These are phyloP conservation scores for Nevesoporus exiguus DNA, from an alignment of 768 basidiomycete genomes.

Conservation along the genomic window DNA sequence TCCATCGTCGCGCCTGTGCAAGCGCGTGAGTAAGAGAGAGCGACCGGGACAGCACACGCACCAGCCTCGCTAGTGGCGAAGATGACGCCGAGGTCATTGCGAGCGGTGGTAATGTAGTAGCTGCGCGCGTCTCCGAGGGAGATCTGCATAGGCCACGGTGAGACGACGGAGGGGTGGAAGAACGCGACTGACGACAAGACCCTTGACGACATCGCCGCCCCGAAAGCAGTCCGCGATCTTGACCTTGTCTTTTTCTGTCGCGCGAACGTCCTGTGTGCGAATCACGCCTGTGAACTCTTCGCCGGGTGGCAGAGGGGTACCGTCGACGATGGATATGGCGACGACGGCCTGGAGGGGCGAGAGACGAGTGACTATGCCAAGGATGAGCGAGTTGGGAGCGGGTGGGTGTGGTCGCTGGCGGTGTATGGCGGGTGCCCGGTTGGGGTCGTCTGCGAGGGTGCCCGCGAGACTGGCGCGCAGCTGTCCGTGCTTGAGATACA, in stretches of 20 bases:
- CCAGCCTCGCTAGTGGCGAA: slow-evolving; percentile 89
- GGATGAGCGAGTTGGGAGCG: slow-evolving; percentile 66
- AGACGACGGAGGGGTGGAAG: not conserved
- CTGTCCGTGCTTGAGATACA: slow-evolving; percentile 61
- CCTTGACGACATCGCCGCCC: slow-evolving; percentile 87
- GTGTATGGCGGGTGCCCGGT: slow-evolving; percentile 46
- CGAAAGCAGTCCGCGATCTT: slow-evolving; percentile 90
- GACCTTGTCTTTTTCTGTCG: slow-evolving; percentile 86
- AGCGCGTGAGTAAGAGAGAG: slow-evolving; percentile 3
- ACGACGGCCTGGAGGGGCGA: slow-evolving; percentile 81
- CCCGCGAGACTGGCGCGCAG: slow-evolving; percentile 73
- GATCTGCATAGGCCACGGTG: slow-evolving; percentile 48
- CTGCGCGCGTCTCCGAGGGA: slow-evolving; percentile 89
- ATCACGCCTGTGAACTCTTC: slow-evolving; percentile 92
- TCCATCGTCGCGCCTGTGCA: slow-evolving; percentile 72
- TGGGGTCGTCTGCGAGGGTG: slow-evolving; percentile 35
- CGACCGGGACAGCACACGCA: slow-evolving; percentile 28
- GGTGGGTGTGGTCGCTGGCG: slow-evolving; percentile 73
- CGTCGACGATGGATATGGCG: slow-evolving; percentile 85
- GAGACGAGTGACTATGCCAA: slow-evolving; percentile 79
- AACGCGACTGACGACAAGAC: slow-evolving; percentile 65
- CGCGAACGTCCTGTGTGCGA: slow-evolving; percentile 81
- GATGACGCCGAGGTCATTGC: slow-evolving; percentile 88
- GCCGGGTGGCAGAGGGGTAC: slow-evolving; percentile 71
- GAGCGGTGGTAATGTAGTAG: slow-evolving; percentile 88